phyloP scores from a whole-genome alignment of 1,284 basidiomycete species.

The Moesziomyces globuligerus region DNA sequence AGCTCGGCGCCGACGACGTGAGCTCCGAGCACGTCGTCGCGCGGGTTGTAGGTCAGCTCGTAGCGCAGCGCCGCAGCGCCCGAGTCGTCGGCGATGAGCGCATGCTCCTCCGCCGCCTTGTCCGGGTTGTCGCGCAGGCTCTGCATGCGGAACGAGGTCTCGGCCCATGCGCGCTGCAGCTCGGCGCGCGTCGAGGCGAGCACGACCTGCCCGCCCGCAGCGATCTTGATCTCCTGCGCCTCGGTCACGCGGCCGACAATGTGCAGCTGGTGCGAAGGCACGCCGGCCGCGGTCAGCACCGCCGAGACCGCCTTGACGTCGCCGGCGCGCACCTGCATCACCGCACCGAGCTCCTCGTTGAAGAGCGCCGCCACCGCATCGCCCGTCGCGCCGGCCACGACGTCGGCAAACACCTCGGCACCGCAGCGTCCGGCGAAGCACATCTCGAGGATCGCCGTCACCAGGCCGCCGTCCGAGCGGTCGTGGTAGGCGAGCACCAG shows the following conservation, averaged over 20 bases:
- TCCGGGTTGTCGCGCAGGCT: conserved; percentile 83
- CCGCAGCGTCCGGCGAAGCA: conserved; percentile 90
- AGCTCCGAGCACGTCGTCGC: conserved; percentile 48
- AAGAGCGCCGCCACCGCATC: conserved; percentile 78
- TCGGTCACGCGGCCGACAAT: conserved; percentile 74
- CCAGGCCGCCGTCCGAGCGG: conserved; percentile 93
- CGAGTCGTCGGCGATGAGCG: conserved; percentile 73
- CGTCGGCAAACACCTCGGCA: conserved; percentile 76
- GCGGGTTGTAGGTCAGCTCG: conserved; percentile 61
- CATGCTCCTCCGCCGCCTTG: conserved; percentile 83
- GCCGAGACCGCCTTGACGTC: conserved; percentile 74
- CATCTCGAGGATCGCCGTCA: conserved; percentile 95
- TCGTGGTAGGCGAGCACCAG: conserved; percentile 95
- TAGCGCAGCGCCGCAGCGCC: conserved; percentile 70
- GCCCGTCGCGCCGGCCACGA: conserved; percentile 67
- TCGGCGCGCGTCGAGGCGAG: conserved; percentile 71
- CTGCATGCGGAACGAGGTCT: conserved; percentile 94
- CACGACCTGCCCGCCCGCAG: conserved; percentile 32
- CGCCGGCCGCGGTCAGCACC: conserved; percentile 76
- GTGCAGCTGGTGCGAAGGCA: conserved; percentile 80
- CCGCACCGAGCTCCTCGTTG: conserved; percentile 95
- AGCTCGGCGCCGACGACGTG: conserved; percentile 24
- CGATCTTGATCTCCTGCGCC: conserved; percentile 74
- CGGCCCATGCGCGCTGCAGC: conserved; percentile 88
- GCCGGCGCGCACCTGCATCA: conserved; percentile 81